Percentiles rank a stretch among this genome's conserved stretches.
Evolutionary conservation across 2,329 filamentous ascomycete species (phyloP).

Genomic region (Pseudocercospora pini-densiflorae): DNA sequence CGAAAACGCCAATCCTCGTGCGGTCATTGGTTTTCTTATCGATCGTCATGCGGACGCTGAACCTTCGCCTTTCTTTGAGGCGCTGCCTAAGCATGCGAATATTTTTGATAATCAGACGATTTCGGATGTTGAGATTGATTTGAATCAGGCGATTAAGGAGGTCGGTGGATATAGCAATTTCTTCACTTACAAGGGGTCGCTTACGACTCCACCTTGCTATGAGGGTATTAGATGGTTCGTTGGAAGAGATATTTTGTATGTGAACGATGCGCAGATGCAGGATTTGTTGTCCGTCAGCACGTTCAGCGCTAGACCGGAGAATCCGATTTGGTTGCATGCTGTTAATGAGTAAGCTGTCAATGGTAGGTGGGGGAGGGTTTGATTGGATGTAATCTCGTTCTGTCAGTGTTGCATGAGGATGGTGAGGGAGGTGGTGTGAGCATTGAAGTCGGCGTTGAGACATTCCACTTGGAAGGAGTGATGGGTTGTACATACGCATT

Average conservation of each 20-base stretch:
- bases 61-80: conserved; percentile 47
- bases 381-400: neutral
- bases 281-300: conserved; percentile 51
- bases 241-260: conserved; percentile 47
- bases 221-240: conserved; percentile 56
- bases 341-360: conserved; percentile 5
- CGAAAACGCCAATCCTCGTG: conserved; percentile 46
- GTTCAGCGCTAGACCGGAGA: conserved; percentile 49
- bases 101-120: conserved; percentile 23
- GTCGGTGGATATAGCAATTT: conserved; percentile 50
- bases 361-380: neutral
- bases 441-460: neutral
- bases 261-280: conserved; percentile 54
- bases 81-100: conserved; percentile 34
- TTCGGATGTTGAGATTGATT: conserved; percentile 33
- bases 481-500: neutral
- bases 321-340: conserved; percentile 38
- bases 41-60: conserved; percentile 37
- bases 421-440: neutral
- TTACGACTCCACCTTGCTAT: conserved; percentile 54
- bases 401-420: neutral
- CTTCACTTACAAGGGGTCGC: conserved; percentile 55
- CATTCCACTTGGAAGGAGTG: neutral
- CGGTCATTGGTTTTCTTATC: conserved; percentile 54
- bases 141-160: conserved; percentile 42